phyloP scores from a whole-genome alignment of 192 early-diverging fungal species.

The Backusella mclennaniae region DNA sequence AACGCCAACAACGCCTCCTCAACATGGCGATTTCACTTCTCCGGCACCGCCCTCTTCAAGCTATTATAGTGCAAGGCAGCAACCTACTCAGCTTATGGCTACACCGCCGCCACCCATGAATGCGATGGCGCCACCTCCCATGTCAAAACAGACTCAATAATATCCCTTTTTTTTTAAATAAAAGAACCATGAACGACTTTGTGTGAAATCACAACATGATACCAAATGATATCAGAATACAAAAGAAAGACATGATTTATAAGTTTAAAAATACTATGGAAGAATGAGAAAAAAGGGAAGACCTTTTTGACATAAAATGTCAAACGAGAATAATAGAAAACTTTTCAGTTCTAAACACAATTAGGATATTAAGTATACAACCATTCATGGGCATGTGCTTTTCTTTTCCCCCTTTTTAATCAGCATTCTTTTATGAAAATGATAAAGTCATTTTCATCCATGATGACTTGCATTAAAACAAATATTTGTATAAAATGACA shows the following conservation, averaged over 20 bases:
- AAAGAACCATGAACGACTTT: too few species aligned
- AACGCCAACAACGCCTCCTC: background rate
- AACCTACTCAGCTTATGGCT: background rate
- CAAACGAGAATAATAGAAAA: background rate
- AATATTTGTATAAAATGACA: background rate
- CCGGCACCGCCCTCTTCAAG: slow-evolving; percentile 3
- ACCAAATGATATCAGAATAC: too few species aligned
- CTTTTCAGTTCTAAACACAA: background rate
- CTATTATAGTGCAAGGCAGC: slow-evolving; percentile 11
- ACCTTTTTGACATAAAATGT: background rate
- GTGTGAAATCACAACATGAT: too few species aligned
- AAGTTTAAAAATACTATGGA: too few species aligned
- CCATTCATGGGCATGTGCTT: background rate
- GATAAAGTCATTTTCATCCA: background rate
- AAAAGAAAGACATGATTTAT: too few species aligned
- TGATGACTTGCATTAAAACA: background rate
- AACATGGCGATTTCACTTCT: slow-evolving; percentile 28
- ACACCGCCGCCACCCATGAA: slow-evolving; percentile 4
- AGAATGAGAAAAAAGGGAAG: background rate
- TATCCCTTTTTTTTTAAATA: background rate
- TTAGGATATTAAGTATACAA: background rate
- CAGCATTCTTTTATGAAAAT: background rate
- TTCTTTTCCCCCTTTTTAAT: background rate
- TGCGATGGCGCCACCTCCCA: background rate
- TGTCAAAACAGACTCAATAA: background rate